phyloP scores from a whole-genome alignment of 495 filamentous ascomycete genomes.

The Cercophora scortea region DNA sequence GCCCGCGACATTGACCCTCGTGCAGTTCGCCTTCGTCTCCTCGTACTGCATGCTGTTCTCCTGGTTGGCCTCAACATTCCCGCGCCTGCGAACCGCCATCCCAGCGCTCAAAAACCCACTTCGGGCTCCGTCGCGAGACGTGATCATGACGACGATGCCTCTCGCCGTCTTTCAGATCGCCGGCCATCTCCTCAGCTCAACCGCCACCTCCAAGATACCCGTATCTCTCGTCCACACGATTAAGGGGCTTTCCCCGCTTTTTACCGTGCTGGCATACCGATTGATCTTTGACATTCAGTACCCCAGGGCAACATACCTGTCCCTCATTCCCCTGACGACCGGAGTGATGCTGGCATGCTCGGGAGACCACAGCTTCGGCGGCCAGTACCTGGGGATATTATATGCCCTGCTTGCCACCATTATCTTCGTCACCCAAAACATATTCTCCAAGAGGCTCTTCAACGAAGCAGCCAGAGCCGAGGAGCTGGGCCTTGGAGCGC shows the following conservation, averaged over 20 bases:
- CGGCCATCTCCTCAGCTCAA: constrained; percentile 88
- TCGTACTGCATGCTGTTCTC: constrained; percentile 77
- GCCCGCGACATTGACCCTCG: constrained; percentile 85
- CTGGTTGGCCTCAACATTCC: constrained; percentile 62
- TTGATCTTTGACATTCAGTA: constrained; percentile 83
- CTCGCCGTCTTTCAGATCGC: constrained; percentile 88
- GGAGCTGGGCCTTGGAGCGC: constrained; percentile 50
- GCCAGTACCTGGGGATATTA: constrained; percentile 78
- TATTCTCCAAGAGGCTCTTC: constrained; percentile 98
- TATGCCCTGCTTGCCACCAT: constrained; percentile 81
- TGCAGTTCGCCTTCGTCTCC: constrained; percentile 93
- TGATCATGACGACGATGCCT: constrained; percentile 81
- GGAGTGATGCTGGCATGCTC: constrained; percentile 96
- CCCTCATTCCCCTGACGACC: constrained; percentile 81
- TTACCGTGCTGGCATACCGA: constrained; percentile 91
- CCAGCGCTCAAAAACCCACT: constrained; percentile 79
- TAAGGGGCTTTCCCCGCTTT: constrained; percentile 95
- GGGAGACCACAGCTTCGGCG: constrained; percentile 54
- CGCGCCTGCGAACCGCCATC: constrained; percentile 55
- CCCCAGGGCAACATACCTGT: constrained; percentile 80
- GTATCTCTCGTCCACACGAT: constrained; percentile 98
- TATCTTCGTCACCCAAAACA: constrained; percentile 98
- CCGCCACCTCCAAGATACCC: constrained; percentile 87
- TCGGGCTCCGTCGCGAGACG: constrained; percentile 69
- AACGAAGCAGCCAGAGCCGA: constrained; percentile 84